Conservation (phyloP, 192 early-diverging fungal genomes). For the Podila minutissima region DNA sequence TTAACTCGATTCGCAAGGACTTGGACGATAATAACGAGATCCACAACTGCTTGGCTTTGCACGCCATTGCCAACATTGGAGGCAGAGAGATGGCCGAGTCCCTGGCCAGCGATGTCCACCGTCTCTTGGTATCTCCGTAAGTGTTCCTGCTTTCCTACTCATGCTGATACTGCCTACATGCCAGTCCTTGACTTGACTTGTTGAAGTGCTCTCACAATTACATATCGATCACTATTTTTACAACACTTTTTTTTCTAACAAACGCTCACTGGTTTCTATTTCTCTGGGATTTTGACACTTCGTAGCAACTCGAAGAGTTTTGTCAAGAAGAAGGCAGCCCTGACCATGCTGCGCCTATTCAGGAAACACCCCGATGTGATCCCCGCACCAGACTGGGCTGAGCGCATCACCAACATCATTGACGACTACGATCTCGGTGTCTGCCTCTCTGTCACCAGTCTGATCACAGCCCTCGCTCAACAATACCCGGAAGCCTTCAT, state of each 20-base stretch:
- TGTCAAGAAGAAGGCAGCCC: conserved; percentile 96
- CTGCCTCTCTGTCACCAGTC: conserved; percentile 79
- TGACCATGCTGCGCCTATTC: conserved; percentile 90
- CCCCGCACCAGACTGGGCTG: conserved; percentile 88
- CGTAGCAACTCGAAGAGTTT: conserved; percentile 79
- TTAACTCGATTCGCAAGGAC: conserved; percentile 91
- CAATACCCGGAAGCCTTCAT: conserved; percentile 85
- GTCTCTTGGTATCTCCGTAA: conserved; percentile 84
- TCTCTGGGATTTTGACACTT: not conserved
- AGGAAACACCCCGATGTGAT: conserved; percentile 91
- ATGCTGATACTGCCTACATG: too few relatives aligned
- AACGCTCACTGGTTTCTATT: not conserved
- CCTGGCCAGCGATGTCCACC: conserved; percentile 84
- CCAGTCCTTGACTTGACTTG: too few relatives aligned
- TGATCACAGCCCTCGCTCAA: conserved; percentile 93
- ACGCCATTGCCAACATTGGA: conserved; percentile 97
- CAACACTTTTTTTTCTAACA: conserved; percentile 1
- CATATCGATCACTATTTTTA: conserved; percentile 26
- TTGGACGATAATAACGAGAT: conserved; percentile 87
- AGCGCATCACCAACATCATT: conserved; percentile 81
- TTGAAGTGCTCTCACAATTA: conserved; percentile 26
- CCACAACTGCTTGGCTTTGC: conserved; percentile 90
- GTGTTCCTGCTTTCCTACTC: conserved; percentile 12
- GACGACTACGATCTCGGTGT: conserved; percentile 94
- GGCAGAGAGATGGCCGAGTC: conserved; percentile 91